phyloP scores from a whole-genome alignment of 352 stramenopile species.

The Thalassiosira ordinaria region DNA sequence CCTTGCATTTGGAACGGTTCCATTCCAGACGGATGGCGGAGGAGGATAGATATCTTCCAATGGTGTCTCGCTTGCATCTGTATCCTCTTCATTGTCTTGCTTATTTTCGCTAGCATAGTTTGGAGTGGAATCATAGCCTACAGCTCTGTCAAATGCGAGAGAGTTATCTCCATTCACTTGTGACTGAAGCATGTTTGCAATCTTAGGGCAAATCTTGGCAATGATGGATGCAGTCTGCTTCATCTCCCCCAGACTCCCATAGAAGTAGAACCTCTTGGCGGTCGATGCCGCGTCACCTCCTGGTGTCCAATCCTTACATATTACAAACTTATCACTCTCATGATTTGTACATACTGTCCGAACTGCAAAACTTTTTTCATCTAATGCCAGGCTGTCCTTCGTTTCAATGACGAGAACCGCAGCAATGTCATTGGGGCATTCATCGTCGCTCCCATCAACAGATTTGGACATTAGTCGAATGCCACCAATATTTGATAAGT shows the following conservation, averaged over 20 bases:
- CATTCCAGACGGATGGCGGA: conserved; percentile 1
- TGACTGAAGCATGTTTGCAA: conserved; percentile 10
- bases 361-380: background rate
- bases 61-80: too few species aligned
- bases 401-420: background rate
- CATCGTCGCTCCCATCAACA: background rate
- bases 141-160: too few species aligned
- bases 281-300: background rate
- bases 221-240: conserved; percentile 4
- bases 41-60: background rate
- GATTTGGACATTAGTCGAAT: background rate
- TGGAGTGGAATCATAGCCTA: conserved; percentile 1
- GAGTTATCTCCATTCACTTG: background rate
- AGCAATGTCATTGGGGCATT: background rate
- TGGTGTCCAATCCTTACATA: conserved; percentile 1
- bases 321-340: background rate
- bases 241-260: conserved; percentile 2
- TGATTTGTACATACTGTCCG: background rate
- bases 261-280: background rate
- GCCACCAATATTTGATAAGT: background rate
- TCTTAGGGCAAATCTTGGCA: background rate
- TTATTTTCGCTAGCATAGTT: background rate
- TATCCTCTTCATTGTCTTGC: background rate
- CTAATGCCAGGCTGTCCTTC: background rate
- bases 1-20: background rate